Evolutionary conservation across 257 asterid species (phyloP), one percentile per base, ranked within the genome.

Genomic region (Catharanthus roseus): DNA sequence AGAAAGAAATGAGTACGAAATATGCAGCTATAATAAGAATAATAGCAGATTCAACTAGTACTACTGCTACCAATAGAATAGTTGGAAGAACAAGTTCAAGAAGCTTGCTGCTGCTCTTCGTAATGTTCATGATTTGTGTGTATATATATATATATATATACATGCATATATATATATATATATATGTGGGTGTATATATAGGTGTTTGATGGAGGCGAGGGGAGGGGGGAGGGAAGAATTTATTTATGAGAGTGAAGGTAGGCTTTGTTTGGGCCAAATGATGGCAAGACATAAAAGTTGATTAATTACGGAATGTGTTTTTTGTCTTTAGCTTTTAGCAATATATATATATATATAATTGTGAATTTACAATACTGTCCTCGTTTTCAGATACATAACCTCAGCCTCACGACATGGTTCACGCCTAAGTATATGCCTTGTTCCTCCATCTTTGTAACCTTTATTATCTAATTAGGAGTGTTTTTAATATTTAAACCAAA

Each of bases 301-400:
- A 68, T 68, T 64, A 68, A 58, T 42, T 64, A 58, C 54, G 51
- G 82, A 65, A 70, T 67, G 51, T 39, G 34, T 60, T 50, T 33
- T 76, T 71, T 75, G 73, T 72, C 68, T 72, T 63, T 47, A 56
- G 67, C 67, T 57, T 72, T 67, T 36, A 68, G n/a, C n/a, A n/a
- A n/a, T n/a, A n/a, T n/a, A n/a, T n/a, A n/a, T n/a, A n/a, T n/a
- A n/a, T n/a, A n/a, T n/a, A 38, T 60, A 41, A 45, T 36, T 70
- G 71, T 36, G 38, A 50, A 67, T 36, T 41, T 64, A 28, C 49
- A 70, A 12, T 49, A 49, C 29, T 44, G 71, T 70, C 73, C 74
- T 67, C 71, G 68, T 55, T 77, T n/a, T n/a, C n/a, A n/a, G n/a
- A 38, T 67, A 65, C 70, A 81, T 81, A 81, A 77, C 85, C 85